Percentiles rank a stretch among this genome's conserved stretches.
These are phyloP conservation scores for Apophysomyces ossiformis DNA, from an alignment of 371 early-diverging fungal genomes.

Conservation along the genomic window DNA sequence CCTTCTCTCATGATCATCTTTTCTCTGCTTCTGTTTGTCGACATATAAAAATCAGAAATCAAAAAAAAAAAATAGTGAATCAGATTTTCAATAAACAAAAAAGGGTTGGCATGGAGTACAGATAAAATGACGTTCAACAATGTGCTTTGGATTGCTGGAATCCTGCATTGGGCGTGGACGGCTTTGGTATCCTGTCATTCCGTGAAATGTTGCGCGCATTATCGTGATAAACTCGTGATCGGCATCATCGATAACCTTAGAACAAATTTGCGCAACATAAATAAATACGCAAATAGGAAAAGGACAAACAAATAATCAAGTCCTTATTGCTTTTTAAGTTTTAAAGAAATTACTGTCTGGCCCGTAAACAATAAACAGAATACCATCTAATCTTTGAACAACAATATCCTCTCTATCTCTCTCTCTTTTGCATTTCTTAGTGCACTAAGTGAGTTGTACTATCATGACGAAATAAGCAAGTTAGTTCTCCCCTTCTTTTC, in stretches of 20 bases:
- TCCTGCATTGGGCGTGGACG: constrained; percentile 5
- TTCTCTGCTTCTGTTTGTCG: neutral
- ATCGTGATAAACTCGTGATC: constrained; percentile 7
- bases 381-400: neutral
- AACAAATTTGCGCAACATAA: constrained; percentile 2
- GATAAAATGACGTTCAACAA: too few species aligned
- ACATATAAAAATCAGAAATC: neutral
- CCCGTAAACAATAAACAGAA: constrained; percentile 2
- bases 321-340: neutral
- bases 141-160: too few species aligned
- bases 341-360: neutral
- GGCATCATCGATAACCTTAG: neutral
- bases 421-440: too few species aligned
- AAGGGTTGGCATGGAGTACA: neutral
- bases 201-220: constrained; percentile 3
- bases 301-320: neutral
- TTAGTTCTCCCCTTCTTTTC: too few species aligned
- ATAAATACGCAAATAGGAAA: too few species aligned
- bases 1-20: neutral
- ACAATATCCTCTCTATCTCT: too few species aligned
- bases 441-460: too few species aligned
- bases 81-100: neutral
- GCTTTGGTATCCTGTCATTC: constrained; percentile 9
- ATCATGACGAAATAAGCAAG: too few species aligned
- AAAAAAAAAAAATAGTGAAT: neutral